Percentiles rank a stretch among this genome's conserved stretches.
phyloP scores from a whole-genome alignment of 805 yeast species.

The Pichia gijzeniarum region DNA sequence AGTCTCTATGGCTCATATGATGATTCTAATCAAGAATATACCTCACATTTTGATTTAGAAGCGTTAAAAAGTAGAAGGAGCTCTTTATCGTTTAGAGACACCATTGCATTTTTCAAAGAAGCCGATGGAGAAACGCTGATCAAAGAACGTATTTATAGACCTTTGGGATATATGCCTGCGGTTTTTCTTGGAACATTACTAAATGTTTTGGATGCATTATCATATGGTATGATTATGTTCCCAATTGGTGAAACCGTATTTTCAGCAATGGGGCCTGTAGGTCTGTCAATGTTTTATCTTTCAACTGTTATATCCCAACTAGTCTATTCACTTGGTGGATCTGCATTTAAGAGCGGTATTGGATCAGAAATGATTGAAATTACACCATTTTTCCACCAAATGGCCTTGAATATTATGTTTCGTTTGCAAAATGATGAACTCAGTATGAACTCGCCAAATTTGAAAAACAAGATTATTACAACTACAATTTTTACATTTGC shows the following conservation, averaged over 20 bases:
- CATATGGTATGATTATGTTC: conserved; percentile 96
- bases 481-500: conserved; percentile 88
- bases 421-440: conserved; percentile 44
- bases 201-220: conserved; percentile 86
- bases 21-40: conserved; percentile 8
- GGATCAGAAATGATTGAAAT: conserved; percentile 99
- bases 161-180: conserved; percentile 58
- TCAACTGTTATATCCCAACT: conserved; percentile 87
- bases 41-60: conserved; percentile 10
- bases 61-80: conserved; percentile 5
- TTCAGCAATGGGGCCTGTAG: conserved; percentile 75
- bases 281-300: conserved; percentile 89
- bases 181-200: conserved; percentile 79
- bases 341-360: conserved; percentile 82
- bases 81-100: conserved; percentile 1
- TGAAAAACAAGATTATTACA: conserved; percentile 9
- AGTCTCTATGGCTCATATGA: conserved; percentile 6
- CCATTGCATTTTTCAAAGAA: conserved; percentile 4
- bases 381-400: conserved; percentile 96
- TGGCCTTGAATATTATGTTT: conserved; percentile 68
- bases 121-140: conserved; percentile 21
- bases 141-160: conserved; percentile 29
- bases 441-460: conserved; percentile 36
- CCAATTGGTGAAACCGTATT: conserved; percentile 82
- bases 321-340: conserved; percentile 84